Evolutionary conservation across 202 grass and related monocot genomes (phyloP), one percentile per base, ranked within the genome.

Genomic region (Thinopyrum obtusiflorum): DNA sequence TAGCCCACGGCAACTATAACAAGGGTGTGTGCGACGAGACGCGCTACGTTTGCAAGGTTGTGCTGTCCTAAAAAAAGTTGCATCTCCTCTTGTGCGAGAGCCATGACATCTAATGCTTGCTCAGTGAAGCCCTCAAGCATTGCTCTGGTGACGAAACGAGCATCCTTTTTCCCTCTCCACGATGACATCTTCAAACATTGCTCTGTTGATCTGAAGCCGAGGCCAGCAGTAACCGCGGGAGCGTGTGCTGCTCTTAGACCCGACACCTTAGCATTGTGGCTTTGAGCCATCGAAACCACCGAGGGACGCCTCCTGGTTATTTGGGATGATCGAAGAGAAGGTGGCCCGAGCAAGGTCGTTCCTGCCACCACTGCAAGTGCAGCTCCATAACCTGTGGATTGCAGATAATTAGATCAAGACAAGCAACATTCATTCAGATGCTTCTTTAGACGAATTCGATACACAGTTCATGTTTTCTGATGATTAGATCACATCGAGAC

Each of bases 351-450:
- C 4, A 79, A 47, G 11, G 49, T 69, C 37, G n/a, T 47, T 85
- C 25, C 18, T 79, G 83, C 83, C 65, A 85, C 59, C 11, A 85
- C 44, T 79, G 75, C 83, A 25, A 85, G 69, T 79, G 65, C 75
- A 33, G 83, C 25, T 13, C 83, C 83, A 79, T 68, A 85, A 5
- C 83, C 83, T 85, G 35, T 7, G 25, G 9, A 79, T 33, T 47
- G 39, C 24, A 79, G 35, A 85, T 61, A 60, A 62, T 71, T 40
- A 79, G 47, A 39, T 40, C 39, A 23, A 4, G 49, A 60, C 3
- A 69, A 39, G 18, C 9, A 40, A 42, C 10, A 61, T 42, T 25
- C 10, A 61, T 42, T 25, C 31, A 53, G 5, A 25, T 77, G 10
- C 1, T 12, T 12, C 60, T n/a, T 12, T 27, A 31, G 27, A 35